These are phyloP conservation scores for Silene noctiflora DNA, from an alignment of 179 eudicot genomes.

Conservation along the genomic window DNA sequence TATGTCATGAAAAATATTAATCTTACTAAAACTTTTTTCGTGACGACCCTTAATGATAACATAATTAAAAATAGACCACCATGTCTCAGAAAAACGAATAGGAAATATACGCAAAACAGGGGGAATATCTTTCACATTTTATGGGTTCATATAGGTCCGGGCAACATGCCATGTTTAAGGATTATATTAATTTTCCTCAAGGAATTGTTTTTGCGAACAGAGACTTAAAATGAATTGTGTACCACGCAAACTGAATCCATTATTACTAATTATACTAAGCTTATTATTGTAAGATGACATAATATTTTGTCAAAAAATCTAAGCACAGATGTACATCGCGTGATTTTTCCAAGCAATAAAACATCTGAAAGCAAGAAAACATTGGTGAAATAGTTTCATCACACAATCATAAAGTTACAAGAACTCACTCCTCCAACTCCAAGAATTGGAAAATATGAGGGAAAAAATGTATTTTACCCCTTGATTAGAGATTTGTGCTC, in stretches of 20 bases:
- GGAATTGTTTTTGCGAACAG: too few species aligned
- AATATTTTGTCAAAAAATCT: background rate
- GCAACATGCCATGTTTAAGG: too few species aligned
- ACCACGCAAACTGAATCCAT: background rate
- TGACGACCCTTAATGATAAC: background rate
- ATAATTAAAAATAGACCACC: background rate
- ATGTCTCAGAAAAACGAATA: background rate
- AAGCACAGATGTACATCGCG: background rate
- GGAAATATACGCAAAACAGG: background rate
- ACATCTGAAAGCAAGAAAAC: background rate
- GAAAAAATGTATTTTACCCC: slow-evolving; percentile 40
- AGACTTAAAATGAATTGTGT: too few species aligned
- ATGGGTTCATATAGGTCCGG: background rate
- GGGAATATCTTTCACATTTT: background rate
- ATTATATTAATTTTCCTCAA: too few species aligned
- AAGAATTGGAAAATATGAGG: background rate
- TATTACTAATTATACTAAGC: background rate
- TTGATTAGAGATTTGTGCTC: slow-evolving; percentile 57
- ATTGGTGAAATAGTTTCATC: background rate
- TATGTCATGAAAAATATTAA: background rate
- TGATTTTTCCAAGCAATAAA: background rate
- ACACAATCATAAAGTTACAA: background rate
- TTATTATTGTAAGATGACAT: background rate
- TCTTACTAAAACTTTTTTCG: background rate
- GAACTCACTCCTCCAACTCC: background rate